Base-by-base conservation (phyloP, 768 basidiomycete genomes). In the Coprinopsis marcescibilis region DNA sequence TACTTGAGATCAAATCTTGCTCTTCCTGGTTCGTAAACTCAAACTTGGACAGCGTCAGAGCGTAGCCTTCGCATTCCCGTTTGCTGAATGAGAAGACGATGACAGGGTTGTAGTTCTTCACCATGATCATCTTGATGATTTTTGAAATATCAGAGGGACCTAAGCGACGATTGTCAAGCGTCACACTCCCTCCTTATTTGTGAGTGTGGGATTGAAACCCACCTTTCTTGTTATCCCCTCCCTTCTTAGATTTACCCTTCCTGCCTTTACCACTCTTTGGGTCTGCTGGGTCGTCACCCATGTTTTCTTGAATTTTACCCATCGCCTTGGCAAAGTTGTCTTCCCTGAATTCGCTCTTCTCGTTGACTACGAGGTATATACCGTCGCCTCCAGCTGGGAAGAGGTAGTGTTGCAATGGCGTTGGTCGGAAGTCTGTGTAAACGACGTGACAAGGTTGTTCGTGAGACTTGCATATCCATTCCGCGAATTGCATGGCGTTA, bases 61-160 rank as follows among this genome's bases (percentile, higher is more conserved):
- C 96, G 25, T 96, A 78, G 0, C 78, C 82, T 66, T 99, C 96
- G 64, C 96, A 98, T 70, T 98, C 95, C 42, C 94, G 83, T 64
- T 98, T 98, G 69, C 89, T 90, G 69, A 99, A 99, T 4, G 95
- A 89, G 65, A 99, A 99, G 45, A 98, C 83, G 60, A 99, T 99
- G 53, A 97, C 94, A 0, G 96, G 96, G 59, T 97, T 94, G 67
- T 91, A 95, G 62, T 93, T 92, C 67, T 95, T 95, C 51, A 82
- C 67, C 90, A 97, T 92, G 67, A 99, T 96, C 86, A 97, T 92
- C 63, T 89, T 89, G 62, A 97, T 86, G 54, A 99, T 94, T 69
- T 96, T 97, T 50, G 89, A 89, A 52, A 98, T 92, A 62, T 99
- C 96, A 36, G 92, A 92, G 2, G 80, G 73, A 1, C 91, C 92